These are phyloP conservation scores for Cupressus sempervirens DNA, from an alignment of 75 land plant species.

Conservation along the genomic window DNA sequence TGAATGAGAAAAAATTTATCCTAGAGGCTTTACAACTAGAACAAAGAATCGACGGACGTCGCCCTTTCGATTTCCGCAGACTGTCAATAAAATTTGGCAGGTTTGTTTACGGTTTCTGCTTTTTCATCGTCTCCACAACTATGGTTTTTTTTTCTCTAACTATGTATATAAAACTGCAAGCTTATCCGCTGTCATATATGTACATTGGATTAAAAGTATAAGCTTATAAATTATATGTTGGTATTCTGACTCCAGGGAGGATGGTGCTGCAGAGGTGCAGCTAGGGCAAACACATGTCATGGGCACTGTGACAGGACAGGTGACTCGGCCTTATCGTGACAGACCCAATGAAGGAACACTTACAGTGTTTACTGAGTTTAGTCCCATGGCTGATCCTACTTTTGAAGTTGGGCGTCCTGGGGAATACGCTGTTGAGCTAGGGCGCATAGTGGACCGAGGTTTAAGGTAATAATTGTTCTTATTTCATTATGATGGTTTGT, in stretches of 20 bases:
- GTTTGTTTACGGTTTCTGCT: conserved; percentile 19
- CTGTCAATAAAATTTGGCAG: conserved; percentile 64
- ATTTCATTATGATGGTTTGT: background rate
- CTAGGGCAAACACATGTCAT: conserved; percentile 85
- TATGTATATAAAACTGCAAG: background rate
- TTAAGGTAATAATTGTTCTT: conserved; percentile 44
- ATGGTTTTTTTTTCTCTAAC: background rate
- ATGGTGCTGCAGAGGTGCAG: conserved; percentile 91
- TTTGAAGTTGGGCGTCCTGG: conserved; percentile 94
- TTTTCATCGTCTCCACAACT: background rate
- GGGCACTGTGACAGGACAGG: conserved; percentile 67
- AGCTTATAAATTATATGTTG: background rate
- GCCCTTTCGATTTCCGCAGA: conserved; percentile 73
- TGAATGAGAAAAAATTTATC: conserved; percentile 79
- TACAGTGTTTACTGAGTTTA: conserved; percentile 79
- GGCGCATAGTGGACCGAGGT: conserved; percentile 87
- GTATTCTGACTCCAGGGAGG: conserved; percentile 53
- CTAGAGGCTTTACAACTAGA: conserved; percentile 57
- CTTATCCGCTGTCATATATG: background rate
- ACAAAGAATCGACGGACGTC: conserved; percentile 75
- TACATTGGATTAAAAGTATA: background rate
- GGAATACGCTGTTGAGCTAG: conserved; percentile 84
- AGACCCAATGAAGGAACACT: conserved; percentile 90
- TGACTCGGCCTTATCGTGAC: conserved; percentile 77
- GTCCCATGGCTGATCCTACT: conserved; percentile 95